phyloP scores from a whole-genome alignment of 2,329 filamentous ascomycete species.

The Ilyonectria mors-panacis region DNA sequence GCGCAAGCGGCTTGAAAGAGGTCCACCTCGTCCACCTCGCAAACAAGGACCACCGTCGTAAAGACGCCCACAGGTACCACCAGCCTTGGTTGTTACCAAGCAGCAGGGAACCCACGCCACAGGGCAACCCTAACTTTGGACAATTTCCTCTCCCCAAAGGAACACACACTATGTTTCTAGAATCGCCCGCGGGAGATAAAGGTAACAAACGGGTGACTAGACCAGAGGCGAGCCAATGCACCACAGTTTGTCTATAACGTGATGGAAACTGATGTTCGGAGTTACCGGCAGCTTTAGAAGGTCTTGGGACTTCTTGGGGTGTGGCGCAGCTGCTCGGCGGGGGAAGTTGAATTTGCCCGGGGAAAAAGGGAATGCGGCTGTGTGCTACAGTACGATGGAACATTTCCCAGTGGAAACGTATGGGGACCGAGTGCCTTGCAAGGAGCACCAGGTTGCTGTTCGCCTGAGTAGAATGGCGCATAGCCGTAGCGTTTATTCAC shows the following conservation, averaged over 20 bases:
- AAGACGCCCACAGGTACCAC: constrained; percentile 1
- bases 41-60: constrained; percentile 16
- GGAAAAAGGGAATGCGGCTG: neutral
- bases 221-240: neutral
- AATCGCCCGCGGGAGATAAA: neutral
- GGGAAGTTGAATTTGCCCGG: neutral
- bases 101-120: constrained; percentile 6
- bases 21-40: constrained; percentile 16
- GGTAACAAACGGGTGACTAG: constrained; percentile 1
- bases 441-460: neutral
- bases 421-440: neutral
- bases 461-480: neutral
- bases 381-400: neutral
- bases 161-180: neutral
- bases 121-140: constrained; percentile 9
- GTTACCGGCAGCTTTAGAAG: constrained; percentile 31
- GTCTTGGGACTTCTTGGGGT: constrained; percentile 16
- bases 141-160: constrained; percentile 2
- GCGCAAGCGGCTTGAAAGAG: neutral
- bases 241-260: constrained; percentile 5
- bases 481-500: neutral
- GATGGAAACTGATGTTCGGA: constrained; percentile 32
- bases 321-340: constrained; percentile 22
- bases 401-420: neutral
- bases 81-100: constrained; percentile 14